phyloP scores from a whole-genome alignment of 1,284 basidiomycete species.

The Schizophyllum commune region DNA sequence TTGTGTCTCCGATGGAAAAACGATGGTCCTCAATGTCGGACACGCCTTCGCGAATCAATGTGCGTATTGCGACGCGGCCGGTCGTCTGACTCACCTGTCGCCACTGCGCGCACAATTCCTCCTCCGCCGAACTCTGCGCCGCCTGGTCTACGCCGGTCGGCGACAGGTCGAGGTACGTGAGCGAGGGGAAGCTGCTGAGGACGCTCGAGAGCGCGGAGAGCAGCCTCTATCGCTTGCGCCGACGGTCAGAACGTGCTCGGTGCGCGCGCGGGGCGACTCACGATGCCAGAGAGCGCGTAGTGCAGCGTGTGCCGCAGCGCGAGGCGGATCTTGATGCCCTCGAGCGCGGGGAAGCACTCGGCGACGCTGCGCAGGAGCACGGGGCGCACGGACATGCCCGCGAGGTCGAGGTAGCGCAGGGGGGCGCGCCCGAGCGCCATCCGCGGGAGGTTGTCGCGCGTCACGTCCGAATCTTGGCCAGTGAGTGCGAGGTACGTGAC shows the following conservation, averaged over 20 bases:
- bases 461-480: conserved; percentile 48
- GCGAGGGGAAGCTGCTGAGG: conserved; percentile 6
- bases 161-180: conserved; percentile 28
- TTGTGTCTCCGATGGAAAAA: no score
- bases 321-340: conserved; percentile 45
- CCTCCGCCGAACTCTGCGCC: no score
- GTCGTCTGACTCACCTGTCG: no score
- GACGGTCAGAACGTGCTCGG: neutral
- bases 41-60: no score
- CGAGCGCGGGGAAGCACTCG: conserved; percentile 38
- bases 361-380: conserved; percentile 48
- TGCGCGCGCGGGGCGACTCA: conserved; percentile 28
- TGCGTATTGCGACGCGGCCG: no score
- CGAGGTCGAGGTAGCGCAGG: conserved; percentile 48
- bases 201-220: conserved; percentile 13
- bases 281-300: conserved; percentile 55
- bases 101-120: no score
- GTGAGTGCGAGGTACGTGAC: conserved; percentile 47
- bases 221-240: conserved; percentile 18
- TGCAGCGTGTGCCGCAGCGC: conserved; percentile 61
- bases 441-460: conserved; percentile 38
- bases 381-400: conserved; percentile 50
- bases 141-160: conserved; percentile 23
- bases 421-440: conserved; percentile 40
- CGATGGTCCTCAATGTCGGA: no score